Evolutionary conservation across 2,329 filamentous ascomycete genomes (phyloP).

Genomic region (Tolypocladium inflatum): DNA sequence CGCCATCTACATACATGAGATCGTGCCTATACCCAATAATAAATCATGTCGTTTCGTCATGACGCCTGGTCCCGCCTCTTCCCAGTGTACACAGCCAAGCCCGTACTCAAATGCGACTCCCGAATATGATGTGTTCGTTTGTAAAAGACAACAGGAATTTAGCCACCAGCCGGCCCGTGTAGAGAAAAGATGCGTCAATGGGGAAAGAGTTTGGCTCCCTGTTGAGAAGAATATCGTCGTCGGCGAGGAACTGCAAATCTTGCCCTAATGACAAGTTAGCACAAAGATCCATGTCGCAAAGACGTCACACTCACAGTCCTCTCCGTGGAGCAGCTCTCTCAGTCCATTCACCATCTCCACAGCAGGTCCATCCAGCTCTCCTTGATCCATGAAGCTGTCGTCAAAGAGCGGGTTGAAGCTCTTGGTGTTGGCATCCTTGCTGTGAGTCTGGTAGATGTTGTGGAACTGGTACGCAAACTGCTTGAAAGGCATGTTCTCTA

Average conservation of each 20-base stretch:
- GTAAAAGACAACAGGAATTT: constrained; percentile 47
- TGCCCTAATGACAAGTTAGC: constrained; percentile 17
- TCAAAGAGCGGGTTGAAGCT: constrained; percentile 49
- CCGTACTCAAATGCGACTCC: constrained; percentile 11
- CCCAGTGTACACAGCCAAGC: neutral
- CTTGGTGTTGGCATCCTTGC: constrained; percentile 34
- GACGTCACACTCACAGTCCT: constrained; percentile 30
- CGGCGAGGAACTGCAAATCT: constrained; percentile 31
- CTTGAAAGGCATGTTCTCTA: constrained; percentile 50
- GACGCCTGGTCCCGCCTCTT: neutral
- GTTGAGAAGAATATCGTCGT: constrained; percentile 36
- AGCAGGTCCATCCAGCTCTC: constrained; percentile 36
- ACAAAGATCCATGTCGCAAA: neutral
- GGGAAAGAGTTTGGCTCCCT: constrained; percentile 35
- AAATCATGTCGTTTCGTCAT: neutral
- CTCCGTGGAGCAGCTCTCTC: constrained; percentile 32
- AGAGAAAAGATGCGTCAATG: constrained; percentile 37
- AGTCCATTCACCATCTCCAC: constrained; percentile 35
- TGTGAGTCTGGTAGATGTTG: constrained; percentile 49
- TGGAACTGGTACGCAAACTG: constrained; percentile 53
- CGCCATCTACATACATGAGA: neutral
- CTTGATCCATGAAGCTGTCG: constrained; percentile 26
- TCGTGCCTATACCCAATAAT: neutral
- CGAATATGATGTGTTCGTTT: constrained; percentile 39
- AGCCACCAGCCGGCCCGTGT: constrained; percentile 42